Base-by-base conservation (phyloP, 2,329 filamentous ascomycete species). In the Clonostachys rhizophaga region DNA sequence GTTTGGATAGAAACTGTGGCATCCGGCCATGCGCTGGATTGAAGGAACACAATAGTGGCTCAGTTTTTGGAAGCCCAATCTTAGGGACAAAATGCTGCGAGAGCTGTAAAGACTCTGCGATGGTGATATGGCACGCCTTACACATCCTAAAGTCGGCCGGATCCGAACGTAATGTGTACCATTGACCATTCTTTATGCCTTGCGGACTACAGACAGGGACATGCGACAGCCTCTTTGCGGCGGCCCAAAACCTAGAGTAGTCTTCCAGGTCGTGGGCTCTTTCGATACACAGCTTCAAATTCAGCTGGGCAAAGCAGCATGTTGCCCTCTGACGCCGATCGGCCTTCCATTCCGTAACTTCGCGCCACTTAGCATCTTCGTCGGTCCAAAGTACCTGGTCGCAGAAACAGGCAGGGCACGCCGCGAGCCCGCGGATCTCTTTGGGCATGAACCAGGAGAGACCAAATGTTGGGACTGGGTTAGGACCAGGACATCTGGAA, bases 351-450 rank as follows among this genome's bases (percentile, higher is more conserved):
- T 50, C 40, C 24, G 36, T 5, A 52, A 45, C 61, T 42, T 47
- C 50, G 45, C 34, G 47, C 49, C 47, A 63, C 44, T 51, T 58
- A 33, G 44, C 41, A 13, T 60, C 60, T 8, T 69, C 60, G 3
- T 54, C 54, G 1, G 62, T 61, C 36, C 54, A 55, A 33, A 58
- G 45, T 17, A 71, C 56, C 16, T 62, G 58, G 52, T 72, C 68
- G 46, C 54, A 58, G 48, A 63, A 70, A 49, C 69, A 72, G 1
- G 64, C 58, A 6, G 52, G 55, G 44, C 68, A 72, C 12, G 69
- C 50, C 0, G 66, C 52, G 0, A 68, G 50, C 4, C 53, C 55
- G 0, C 43, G 40, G 1, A 57, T 59, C 1, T 59, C 54, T 0
- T 50, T 50, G 3, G 64, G 60, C 5, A 58, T 52, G 49, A 63